These are phyloP conservation scores for Trametes elegans DNA, from an alignment of 768 basidiomycete species.

Conservation along the genomic window DNA sequence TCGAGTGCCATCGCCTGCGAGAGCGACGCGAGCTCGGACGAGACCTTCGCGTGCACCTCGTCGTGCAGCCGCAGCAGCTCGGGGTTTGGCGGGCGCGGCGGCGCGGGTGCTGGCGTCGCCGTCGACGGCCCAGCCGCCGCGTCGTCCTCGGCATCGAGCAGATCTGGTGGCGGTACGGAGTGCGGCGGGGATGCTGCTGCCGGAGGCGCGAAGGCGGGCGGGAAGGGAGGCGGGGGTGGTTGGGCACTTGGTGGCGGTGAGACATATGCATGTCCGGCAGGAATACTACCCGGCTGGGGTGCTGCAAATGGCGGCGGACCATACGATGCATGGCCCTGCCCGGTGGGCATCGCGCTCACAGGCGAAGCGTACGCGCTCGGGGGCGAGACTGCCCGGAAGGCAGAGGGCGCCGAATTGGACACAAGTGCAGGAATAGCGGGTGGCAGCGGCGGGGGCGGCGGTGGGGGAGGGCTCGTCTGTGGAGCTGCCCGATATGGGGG, in stretches of 20 bases:
- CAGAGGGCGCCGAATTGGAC: not conserved
- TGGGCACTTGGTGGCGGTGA: conserved; percentile 23
- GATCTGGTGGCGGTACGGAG: conserved; percentile 44
- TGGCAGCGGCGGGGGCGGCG: conserved; percentile 14
- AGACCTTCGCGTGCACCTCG: conserved; percentile 72
- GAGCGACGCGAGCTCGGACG: conserved; percentile 69
- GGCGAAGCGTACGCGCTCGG: conserved; percentile 13
- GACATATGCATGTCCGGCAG: conserved; percentile 23
- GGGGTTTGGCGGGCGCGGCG: conserved; percentile 86
- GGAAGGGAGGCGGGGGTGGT: conserved; percentile 14
- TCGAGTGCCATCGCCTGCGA: conserved; percentile 61
- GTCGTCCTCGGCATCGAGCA: conserved; percentile 56
- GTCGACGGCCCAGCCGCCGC: conserved; percentile 18
- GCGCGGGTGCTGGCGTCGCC: conserved; percentile 38
- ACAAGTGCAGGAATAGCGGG: conserved; percentile 11
- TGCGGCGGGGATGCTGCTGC: conserved; percentile 15
- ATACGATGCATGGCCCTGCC: conserved; percentile 25
- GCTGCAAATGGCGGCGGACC: conserved; percentile 27
- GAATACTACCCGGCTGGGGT: conserved; percentile 26
- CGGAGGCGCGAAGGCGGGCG: conserved; percentile 8
- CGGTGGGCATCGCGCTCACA: conserved; percentile 6
- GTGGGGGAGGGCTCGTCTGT: conserved; percentile 5
- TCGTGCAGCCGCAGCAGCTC: conserved; percentile 81
- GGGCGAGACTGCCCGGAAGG: conserved; percentile 1
- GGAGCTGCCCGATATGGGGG: conserved; percentile 12